Conservation (phyloP, 495 filamentous ascomycete genomes). For the Lichenothelia convexa region DNA sequence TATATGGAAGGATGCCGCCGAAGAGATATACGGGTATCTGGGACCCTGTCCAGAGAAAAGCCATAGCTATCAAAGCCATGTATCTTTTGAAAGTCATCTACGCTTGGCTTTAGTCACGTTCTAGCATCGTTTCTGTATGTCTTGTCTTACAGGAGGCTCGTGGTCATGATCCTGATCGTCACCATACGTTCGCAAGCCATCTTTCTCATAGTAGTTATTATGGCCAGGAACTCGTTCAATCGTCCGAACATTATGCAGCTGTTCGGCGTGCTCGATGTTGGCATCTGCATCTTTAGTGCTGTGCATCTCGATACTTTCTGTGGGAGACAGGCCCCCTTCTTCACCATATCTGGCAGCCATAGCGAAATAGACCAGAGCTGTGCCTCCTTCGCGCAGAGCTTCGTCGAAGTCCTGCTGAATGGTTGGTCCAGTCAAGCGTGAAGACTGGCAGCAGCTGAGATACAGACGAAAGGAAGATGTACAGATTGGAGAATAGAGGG, state of each 20-base stretch:
- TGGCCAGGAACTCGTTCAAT: constrained; percentile 22
- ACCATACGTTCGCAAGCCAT: constrained; percentile 31
- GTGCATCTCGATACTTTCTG: too few species aligned
- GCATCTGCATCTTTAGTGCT: too few species aligned
- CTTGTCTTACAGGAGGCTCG: constrained; percentile 21
- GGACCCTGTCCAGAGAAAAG: constrained; percentile 17
- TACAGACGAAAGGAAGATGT: too few species aligned
- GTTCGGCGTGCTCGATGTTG: too few species aligned
- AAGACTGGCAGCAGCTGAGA: too few species aligned
- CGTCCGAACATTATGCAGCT: constrained; percentile 14
- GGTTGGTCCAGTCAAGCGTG: too few species aligned
- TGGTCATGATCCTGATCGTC: constrained; percentile 32
- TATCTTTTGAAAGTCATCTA: constrained; percentile 8
- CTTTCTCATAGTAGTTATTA: constrained; percentile 30
- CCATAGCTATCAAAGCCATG: constrained; percentile 10
- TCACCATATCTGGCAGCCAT: too few species aligned
- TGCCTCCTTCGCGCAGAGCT: too few species aligned
- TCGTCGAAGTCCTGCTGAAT: too few species aligned
- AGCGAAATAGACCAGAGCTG: too few species aligned
- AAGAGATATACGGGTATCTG: constrained; percentile 20
- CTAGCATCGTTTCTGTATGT: neutral
- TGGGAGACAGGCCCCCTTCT: too few species aligned
- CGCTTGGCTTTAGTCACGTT: neutral
- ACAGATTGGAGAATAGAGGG: too few species aligned
- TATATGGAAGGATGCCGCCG: constrained; percentile 32